Conservation (phyloP, 1,139 yeast genomes). For the Yarrowia galli region DNA sequence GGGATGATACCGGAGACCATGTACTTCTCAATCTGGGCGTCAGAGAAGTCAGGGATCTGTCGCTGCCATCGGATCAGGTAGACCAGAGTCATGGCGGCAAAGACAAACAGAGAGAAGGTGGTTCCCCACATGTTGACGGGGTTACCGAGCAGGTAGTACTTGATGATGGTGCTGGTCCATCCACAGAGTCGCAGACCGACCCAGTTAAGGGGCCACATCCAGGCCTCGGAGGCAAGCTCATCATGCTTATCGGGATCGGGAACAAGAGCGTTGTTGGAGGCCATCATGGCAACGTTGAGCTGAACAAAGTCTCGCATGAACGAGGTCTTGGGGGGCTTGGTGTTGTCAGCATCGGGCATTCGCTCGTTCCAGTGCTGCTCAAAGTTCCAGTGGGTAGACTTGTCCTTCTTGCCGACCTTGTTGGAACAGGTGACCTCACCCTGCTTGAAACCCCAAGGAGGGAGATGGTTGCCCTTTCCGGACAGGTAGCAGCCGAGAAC, state of each 20-base stretch:
- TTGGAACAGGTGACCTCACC: constrained; percentile 91
- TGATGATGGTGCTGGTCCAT: constrained; percentile 82
- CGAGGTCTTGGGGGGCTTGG: constrained; percentile 79
- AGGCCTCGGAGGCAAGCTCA: constrained; percentile 86
- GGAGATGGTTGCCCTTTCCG: constrained; percentile 79
- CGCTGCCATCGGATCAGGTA: constrained; percentile 92
- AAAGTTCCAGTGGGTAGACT: constrained; percentile 98
- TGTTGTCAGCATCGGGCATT: constrained; percentile 73
- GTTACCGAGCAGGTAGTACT: constrained; percentile 90
- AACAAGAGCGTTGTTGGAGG: constrained; percentile 93
- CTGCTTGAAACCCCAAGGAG: constrained; percentile 99
- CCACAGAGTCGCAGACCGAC: constrained; percentile 95
- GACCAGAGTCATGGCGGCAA: constrained; percentile 62
- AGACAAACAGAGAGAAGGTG: constrained; percentile 68
- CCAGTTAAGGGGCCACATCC: constrained; percentile 98
- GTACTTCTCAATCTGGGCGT: constrained; percentile 53
- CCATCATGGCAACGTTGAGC: constrained; percentile 97
- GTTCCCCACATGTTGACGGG: constrained; percentile 97
- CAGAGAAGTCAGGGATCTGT: constrained; percentile 74
- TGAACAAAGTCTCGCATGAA: constrained; percentile 91
- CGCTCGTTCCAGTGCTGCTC: constrained; percentile 81
- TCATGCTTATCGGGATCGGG: constrained; percentile 94
- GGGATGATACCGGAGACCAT: constrained; percentile 89
- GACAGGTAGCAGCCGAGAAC: constrained; percentile 83
- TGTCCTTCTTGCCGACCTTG: constrained; percentile 80